Base-by-base conservation (phyloP, 495 filamentous ascomycete genomes). In the Tuber umbilicatum region DNA sequence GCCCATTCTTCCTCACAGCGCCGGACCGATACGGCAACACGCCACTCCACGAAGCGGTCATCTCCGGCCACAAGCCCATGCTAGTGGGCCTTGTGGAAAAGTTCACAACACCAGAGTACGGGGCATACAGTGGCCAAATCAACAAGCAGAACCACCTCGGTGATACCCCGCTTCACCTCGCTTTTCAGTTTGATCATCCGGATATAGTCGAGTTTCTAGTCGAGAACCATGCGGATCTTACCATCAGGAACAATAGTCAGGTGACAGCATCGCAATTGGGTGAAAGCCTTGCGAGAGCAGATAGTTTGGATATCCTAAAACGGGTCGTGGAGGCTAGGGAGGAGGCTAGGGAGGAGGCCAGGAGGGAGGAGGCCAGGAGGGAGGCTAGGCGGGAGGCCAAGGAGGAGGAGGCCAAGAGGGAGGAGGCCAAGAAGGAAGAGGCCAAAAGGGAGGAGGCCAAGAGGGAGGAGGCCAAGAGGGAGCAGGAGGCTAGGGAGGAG, bases 201-300 rank as follows among this genome's bases (percentile, higher is more conserved):
- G 23, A n/a, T n/a, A 27, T 55, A 1, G 47, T 55, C 9, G 1
- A 55, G 47, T 27, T 55, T 27, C 23, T 55, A 2, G 47, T 55
- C 47, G 2, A 55, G 23, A n/a, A 27, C 7, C 23, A 7, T 21
- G 19, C 42, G 41, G 50, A 82, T 79, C 23, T 1, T 5, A 50
- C 6, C 45, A 50, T 42, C 38, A 21, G 16, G 38, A 40, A 75
- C 73, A 21, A 77, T 64, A 64, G 76, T 78, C 21, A 74, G 16
- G 64, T 76, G 50, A 67, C 69, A 76, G 74, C n/a, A n/a, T n/a
- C 75, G 16, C 17, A 16, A 43, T 43, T 16, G 14, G 42, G 42
- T 14, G 42, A 1, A 16, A 43, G 14, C 1, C 42, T 17, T 0
- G 42, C 1, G 14, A 43, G 42, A 17, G 42, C 0, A 4, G 14